A percentile compares a stretch with the other conserved stretches of the same genome.
Evolutionary conservation across 768 basidiomycete genomes (phyloP).

Genomic region (Rhizopogon vesiculosus): DNA sequence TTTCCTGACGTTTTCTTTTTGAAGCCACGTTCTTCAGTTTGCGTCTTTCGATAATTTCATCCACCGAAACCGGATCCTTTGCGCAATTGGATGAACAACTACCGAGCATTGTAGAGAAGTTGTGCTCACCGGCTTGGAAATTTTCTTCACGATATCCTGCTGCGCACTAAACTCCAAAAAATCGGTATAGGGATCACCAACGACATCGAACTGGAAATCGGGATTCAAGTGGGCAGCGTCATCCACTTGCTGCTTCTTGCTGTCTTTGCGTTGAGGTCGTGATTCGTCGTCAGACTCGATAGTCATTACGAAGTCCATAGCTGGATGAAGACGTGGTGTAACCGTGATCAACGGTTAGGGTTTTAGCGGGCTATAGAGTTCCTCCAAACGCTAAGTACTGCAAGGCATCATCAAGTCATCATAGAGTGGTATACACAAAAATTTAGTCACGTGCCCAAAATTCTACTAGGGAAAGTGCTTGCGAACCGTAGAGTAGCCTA

Average conservation of each 20-base stretch:
- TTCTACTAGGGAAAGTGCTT: neutral
- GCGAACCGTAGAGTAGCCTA: too few relatives aligned
- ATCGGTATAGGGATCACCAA: slow-evolving; percentile 64
- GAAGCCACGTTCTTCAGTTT: slow-evolving; percentile 36
- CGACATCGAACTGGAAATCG: slow-evolving; percentile 77
- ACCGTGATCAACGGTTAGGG: too few relatives aligned
- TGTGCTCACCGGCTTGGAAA: slow-evolving; percentile 54
- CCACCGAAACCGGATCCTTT: slow-evolving; percentile 79
- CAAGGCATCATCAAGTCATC: too few relatives aligned
- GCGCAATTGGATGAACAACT: slow-evolving; percentile 2
- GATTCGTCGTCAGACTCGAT: slow-evolving; percentile 78
- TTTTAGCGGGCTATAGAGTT: neutral
- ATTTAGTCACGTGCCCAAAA: neutral
- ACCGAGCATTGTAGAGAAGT: neutral
- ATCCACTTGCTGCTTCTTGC: slow-evolving; percentile 24
- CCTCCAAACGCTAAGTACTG: neutral
- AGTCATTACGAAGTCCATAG: slow-evolving; percentile 73
- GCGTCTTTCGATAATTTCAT: slow-evolving; percentile 85
- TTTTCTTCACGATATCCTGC: slow-evolving; percentile 57
- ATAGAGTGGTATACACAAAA: neutral
- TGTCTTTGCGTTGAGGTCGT: slow-evolving; percentile 14
- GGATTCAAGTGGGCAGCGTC: slow-evolving; percentile 71
- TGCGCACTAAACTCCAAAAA: slow-evolving; percentile 37
- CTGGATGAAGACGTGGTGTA: neutral
- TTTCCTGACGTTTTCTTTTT: slow-evolving; percentile 58